Base-by-base conservation (phyloP, 169 alveolate species). In the Cryptosporidium ubiquitum region DNA sequence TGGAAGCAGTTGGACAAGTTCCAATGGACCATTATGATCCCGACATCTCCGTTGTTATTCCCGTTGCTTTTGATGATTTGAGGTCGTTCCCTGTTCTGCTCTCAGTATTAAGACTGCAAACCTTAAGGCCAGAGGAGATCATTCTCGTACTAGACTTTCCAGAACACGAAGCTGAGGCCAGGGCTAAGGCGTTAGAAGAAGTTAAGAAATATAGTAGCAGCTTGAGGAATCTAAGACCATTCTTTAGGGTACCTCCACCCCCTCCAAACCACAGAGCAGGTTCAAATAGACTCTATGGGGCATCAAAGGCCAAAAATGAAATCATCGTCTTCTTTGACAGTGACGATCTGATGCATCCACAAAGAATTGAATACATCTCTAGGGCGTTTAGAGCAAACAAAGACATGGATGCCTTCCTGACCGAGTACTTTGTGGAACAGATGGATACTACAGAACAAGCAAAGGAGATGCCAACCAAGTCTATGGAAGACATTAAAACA, bases 311-410 rank as follows among this genome's bases (percentile, higher is more conserved):
- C 35, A 79, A 79, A 23, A 79, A 79, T 47, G 68, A 79, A 26
- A 79, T 79, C 0, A 66, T 79, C n/a, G 39, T 79, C 31, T 79
- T 79, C 66, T 79, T 79, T 12, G 89, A 79, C 26, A 79, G 89
- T 26, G 89, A 79, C 40, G 89, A 79, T 26, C 20, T 79, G 9
- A 79, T 79, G 47, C 89, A 79, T 79, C 89, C 89, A 23, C 89
- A 79, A 29, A 68, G 89, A 20, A 79, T 79, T 0, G 89, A 79
- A 23, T 79, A 79, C 29, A 49, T 79, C 23, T 79, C 89, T 5
- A 79, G 89, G 61, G 89, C 75, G 6, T 79, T 79, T 6, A 79
- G 23, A 39, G 40, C 68, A 18, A 79, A 79, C 60, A 40, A 26
- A 14, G 89, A 79, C 6, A 61, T 79, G 75, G 89, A 79, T 61